Conservation (phyloP, 371 early-diverging fungal species). For the Lichtheimia hyalospora region DNA sequence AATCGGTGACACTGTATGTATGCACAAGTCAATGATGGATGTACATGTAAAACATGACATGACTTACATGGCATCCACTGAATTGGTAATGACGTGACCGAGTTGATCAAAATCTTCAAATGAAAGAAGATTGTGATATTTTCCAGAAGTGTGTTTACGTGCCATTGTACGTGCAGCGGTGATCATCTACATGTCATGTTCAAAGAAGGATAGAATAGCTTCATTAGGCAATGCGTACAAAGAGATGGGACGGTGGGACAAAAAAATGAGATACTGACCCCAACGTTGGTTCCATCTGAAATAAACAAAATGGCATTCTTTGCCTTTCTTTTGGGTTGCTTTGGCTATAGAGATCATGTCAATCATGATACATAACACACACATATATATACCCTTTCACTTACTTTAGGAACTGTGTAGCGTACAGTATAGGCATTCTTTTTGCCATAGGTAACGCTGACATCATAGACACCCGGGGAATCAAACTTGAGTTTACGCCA, state of each 20-base stretch:
- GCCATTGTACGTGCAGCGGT: conserved; percentile 61
- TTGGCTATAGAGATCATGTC: conserved; percentile 20
- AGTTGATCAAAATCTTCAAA: conserved; percentile 66
- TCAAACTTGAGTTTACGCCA: conserved; percentile 59
- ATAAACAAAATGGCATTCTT: conserved; percentile 77
- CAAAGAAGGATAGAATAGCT: too few relatives aligned
- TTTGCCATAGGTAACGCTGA: conserved; percentile 38
- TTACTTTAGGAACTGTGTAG: conserved; percentile 35
- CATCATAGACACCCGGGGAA: conserved; percentile 59
- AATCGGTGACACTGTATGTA: conserved; percentile 56
- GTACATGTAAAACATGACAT: too few relatives aligned
- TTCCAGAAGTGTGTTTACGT: conserved; percentile 54
- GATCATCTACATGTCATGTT: conserved; percentile 46
- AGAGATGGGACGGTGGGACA: neutral
- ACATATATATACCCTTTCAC: neutral
- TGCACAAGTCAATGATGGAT: too few relatives aligned
- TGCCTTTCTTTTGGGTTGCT: conserved; percentile 57
- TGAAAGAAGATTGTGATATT: conserved; percentile 56
- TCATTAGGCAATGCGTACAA: too few relatives aligned
- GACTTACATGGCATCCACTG: conserved; percentile 59
- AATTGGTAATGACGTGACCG: conserved; percentile 73
- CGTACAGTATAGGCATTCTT: conserved; percentile 36
- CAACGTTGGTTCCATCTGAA: conserved; percentile 71
- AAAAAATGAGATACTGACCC: conserved; percentile 28
- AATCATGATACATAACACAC: neutral